Conservation (phyloP, 2,329 filamentous ascomycete genomes). For the Capronia americana region DNA sequence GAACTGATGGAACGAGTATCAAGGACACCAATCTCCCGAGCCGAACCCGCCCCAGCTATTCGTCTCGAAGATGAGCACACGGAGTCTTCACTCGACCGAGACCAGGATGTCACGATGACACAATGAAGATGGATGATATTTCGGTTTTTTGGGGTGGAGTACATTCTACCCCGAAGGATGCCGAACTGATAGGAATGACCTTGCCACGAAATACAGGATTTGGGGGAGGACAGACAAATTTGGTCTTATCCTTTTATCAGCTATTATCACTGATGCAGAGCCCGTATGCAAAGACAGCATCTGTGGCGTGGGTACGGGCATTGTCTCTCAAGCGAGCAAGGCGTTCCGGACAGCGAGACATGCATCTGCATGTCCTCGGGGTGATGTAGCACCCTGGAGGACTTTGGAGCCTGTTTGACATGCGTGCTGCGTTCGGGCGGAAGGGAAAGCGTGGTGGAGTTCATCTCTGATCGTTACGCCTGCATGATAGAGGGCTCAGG, state of each 20-base stretch:
- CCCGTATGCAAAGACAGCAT: background rate
- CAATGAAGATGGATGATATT: constrained; percentile 26
- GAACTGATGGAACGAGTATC: constrained; percentile 35
- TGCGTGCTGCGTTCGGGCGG: background rate
- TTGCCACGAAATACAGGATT: background rate
- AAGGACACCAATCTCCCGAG: constrained; percentile 25
- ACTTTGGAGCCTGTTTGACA: background rate
- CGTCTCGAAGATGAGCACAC: background rate
- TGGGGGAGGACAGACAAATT: background rate
- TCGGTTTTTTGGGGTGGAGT: background rate
- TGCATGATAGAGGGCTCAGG: background rate
- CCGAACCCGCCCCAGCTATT: constrained; percentile 18
- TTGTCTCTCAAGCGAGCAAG: background rate
- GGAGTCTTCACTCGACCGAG: constrained; percentile 15
- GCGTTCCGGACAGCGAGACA: background rate
- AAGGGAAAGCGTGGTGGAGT: background rate
- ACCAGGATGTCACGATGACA: constrained; percentile 38
- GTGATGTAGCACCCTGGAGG: background rate
- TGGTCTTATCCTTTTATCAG: background rate
- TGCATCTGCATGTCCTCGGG: background rate
- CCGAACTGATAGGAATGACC: constrained; percentile 9
- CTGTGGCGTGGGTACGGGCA: background rate
- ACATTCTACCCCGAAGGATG: constrained; percentile 2
- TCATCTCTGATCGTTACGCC: background rate
- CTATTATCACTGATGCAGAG: background rate